A percentile compares a stretch with the other conserved stretches of the same genome.
Conservation (phyloP, 2,329 filamentous ascomycete species). For the Stemphylium lycopersici region DNA sequence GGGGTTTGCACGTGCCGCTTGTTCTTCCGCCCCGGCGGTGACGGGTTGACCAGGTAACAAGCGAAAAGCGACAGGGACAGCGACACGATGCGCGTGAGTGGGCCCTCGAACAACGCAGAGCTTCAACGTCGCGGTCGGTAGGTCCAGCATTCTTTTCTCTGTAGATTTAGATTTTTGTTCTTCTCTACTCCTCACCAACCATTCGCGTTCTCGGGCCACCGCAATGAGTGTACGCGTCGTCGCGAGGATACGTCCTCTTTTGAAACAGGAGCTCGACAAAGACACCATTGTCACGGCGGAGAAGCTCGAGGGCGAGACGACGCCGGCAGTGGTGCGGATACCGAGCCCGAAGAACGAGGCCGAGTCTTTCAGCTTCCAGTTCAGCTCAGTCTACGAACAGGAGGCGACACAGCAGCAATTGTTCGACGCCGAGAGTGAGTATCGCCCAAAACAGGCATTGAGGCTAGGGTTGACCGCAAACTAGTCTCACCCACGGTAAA, state of each 20-base stretch:
- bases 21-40: slow-evolving; percentile 18
- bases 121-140: slow-evolving; percentile 37
- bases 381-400: slow-evolving; percentile 90
- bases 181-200: slow-evolving; percentile 17
- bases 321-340: slow-evolving; percentile 76
- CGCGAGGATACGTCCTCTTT: slow-evolving; percentile 85
- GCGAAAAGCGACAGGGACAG: slow-evolving; percentile 25
- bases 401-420: slow-evolving; percentile 81
- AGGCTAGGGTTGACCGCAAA: slow-evolving; percentile 24
- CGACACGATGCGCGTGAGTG: slow-evolving; percentile 28
- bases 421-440: slow-evolving; percentile 83
- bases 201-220: slow-evolving; percentile 13
- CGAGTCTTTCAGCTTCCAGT: slow-evolving; percentile 92
- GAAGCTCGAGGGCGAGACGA: slow-evolving; percentile 48
- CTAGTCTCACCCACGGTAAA: slow-evolving; percentile 88
- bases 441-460: not conserved
- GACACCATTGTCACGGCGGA: slow-evolving; percentile 80
- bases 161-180: slow-evolving; percentile 32
- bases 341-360: slow-evolving; percentile 91
- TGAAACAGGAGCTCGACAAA: slow-evolving; percentile 83
- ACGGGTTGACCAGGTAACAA: slow-evolving; percentile 30
- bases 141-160: slow-evolving; percentile 42
- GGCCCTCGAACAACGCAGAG: slow-evolving; percentile 27
- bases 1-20: slow-evolving; percentile 22
- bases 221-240: slow-evolving; percentile 78